Evolutionary conservation across 768 basidiomycete genomes (phyloP), one percentile per base, ranked within the genome.

Genomic region (Termitomyces bulborhizus): DNA sequence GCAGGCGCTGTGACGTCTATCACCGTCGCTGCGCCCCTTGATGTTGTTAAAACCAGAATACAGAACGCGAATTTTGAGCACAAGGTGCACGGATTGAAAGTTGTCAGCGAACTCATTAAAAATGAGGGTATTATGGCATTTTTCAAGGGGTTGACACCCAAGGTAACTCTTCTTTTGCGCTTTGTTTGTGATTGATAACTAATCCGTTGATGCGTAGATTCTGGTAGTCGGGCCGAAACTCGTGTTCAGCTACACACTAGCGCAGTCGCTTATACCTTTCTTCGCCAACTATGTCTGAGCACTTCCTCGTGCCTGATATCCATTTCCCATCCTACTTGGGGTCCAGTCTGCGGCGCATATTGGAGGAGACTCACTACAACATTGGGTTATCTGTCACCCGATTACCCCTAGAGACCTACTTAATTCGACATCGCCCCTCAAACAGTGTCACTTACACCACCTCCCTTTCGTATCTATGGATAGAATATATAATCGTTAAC

Each of bases 81-180:
- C 51, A 91, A 90, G 65, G 88, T 90, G 12, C 76, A 78, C 46
- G 96, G 96, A 4, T 58, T 88, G 59, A 85, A 84, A 0, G 90
- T 98, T 45, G 73, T 98, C 55, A 84, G 80, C 66, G 95, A 97
- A 27, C 79, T 98, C 53, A 68, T 98, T 63, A 85, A 83, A 69
- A 84, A 92, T 55, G 96, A 99, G 71, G 96, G 96, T 21, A 58
- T 78, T 0, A 66, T 72, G 0, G 93, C 90, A 16, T 88, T 98
- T 72, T 97, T 98, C 82, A 98, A 99, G 76, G 96, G 96, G 16
- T 76, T 98, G 60, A 98, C 93, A 26, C 96, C 96, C 51, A 99
- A 98, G 82, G 93, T 94, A 34, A 21, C 73, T 63, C 2, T 31
- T 46, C 6, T 8, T 8, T 7, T 39, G 11, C 11, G 13, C 6